Evolutionary conservation across 306 rosid genomes (phyloP), one percentile per base, ranked within the genome.

Genomic region (Prinsepia uniflora): DNA sequence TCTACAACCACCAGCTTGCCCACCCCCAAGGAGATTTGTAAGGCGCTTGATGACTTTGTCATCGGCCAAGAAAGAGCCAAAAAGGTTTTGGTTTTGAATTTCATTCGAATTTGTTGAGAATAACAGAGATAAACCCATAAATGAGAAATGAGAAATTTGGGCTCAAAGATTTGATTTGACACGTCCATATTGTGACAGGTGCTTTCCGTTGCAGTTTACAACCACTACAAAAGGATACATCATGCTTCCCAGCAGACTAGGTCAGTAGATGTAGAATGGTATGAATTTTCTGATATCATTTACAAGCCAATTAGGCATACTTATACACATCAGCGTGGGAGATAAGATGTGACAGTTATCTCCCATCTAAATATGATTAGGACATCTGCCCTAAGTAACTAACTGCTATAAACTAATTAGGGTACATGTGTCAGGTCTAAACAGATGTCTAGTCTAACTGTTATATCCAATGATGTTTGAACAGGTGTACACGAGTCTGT

Each of bases 151-250:
- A 47, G 11, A 13, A 47, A 13, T 17, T 47, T 24, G 14, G 14
- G 14, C 1, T 47, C 17, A 47, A 47, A 47, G 52, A 47, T 17
- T 15, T n/a, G 24, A 52, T 52, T 52, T 17, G 52, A 45, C 30
- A 14, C 75, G 52, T 50, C 63, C 30, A 24, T 24, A 5, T 14
- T 44, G 67, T 66, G 50, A 52, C 86, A 88, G 89, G 89, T 86
- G 78, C 91, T 88, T 76, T 86, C 95, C 6, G 95, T 88, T 52
- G 95, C 95, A 43, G 95, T 88, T 65, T 88, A 86, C 82, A 88
- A 88, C 72, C 95, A 88, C 81, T 86, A 88, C 70, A 84, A 75
- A 75, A 79, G 95, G 83, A 57, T 88, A 75, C 70, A 76, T 57
- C 81, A 81, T 55, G 61, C 81, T 13, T 83, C 88, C 10, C 54